Evolutionary conservation across 441 rosid genomes (phyloP).

Genomic region (Geranium incanum): DNA sequence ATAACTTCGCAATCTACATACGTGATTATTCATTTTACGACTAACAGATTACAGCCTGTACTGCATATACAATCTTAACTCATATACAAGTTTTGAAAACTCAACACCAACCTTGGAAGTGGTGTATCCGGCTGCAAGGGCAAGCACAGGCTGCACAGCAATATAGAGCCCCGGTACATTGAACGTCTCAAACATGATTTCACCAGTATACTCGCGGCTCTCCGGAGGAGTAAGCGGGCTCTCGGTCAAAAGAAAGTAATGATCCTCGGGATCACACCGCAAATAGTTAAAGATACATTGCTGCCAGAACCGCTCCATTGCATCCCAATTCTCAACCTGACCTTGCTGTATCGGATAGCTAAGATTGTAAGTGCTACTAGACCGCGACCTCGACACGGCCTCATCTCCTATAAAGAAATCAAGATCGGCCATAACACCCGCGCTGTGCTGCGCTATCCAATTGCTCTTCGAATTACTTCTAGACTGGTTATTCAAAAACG

Average conservation of each 20-base stretch:
- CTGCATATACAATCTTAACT: not conserved
- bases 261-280: conserved; percentile 99
- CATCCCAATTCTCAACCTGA: conserved; percentile 95
- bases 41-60: not conserved
- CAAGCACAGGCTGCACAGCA: conserved; percentile 94
- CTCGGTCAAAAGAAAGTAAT: conserved; percentile 88
- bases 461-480: conserved; percentile 62
- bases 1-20: not conserved
- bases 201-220: conserved; percentile 91
- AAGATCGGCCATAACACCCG: conserved; percentile 98
- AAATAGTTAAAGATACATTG: conserved; percentile 86
- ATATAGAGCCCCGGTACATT: conserved; percentile 93
- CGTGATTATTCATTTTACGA: not conserved
- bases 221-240: conserved; percentile 97
- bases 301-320: conserved; percentile 99
- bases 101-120: conserved; percentile 68
- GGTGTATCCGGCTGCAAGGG: conserved; percentile 96
- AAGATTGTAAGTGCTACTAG: conserved; percentile 67
- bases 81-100: not conserved
- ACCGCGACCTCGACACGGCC: conserved; percentile 62
- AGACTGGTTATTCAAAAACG: conserved; percentile 62
- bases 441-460: conserved; percentile 78
- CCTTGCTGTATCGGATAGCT: conserved; percentile 80
- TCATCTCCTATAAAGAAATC: conserved; percentile 90
- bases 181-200: conserved; percentile 96